Evolutionary conservation across 1,284 basidiomycete species (phyloP).

Genomic region (Microbotryum intermedium): DNA sequence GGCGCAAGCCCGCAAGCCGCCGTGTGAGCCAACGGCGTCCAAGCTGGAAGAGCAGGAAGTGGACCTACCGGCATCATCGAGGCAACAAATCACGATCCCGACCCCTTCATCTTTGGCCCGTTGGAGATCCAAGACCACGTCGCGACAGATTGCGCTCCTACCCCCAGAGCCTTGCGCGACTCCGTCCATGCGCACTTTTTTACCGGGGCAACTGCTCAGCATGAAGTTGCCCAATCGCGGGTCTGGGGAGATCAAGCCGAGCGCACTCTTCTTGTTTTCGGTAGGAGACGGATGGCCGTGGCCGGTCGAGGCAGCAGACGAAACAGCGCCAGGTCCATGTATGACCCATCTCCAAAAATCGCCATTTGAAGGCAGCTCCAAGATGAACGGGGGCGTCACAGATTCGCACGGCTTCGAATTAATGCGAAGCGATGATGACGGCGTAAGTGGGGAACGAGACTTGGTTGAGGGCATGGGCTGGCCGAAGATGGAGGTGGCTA

Average conservation of each 20-base stretch:
- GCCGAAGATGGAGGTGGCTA: neutral
- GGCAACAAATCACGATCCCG: slow-evolving; percentile 29
- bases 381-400: slow-evolving; percentile 4
- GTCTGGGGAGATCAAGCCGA: neutral
- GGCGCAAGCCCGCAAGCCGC: slow-evolving; percentile 42
- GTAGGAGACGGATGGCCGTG: slow-evolving; percentile 4
- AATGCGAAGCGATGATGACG: neutral
- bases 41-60: neutral
- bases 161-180: slow-evolving; percentile 41
- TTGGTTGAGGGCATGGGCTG: neutral
- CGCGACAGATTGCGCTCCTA: slow-evolving; percentile 74
- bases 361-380: slow-evolving; percentile 7
- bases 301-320: too few species aligned
- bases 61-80: slow-evolving; percentile 24
- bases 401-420: neutral
- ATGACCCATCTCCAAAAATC: slow-evolving; percentile 11
- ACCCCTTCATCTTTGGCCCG: slow-evolving; percentile 53
- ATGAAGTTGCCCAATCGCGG: slow-evolving; percentile 68
- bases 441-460: too few species aligned
- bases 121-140: slow-evolving; percentile 64
- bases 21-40: slow-evolving; percentile 51
- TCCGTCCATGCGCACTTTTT: slow-evolving; percentile 70
- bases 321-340: slow-evolving; percentile 6
- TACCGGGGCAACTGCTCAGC: slow-evolving; percentile 89
- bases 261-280: neutral